Percentiles rank a stretch among this genome's conserved stretches.
Conservation (phyloP, 352 stramenopile species). For the Globisporangium perplexum region DNA sequence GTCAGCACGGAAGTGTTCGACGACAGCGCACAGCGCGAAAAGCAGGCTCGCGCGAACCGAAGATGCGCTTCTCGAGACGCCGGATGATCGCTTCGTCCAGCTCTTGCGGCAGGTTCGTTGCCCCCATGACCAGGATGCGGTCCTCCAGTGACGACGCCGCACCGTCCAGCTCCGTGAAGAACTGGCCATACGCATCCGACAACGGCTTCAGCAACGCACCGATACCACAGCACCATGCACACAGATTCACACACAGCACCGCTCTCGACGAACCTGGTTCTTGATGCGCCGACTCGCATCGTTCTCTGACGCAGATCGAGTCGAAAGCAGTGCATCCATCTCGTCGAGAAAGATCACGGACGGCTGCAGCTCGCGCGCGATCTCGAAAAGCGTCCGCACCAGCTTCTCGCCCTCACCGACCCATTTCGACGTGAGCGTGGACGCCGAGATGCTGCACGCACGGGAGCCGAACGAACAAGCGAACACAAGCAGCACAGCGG, state of each 20-base stretch:
- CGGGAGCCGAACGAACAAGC: not conserved
- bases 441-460: constrained; percentile 72
- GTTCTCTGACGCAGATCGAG: constrained; percentile 71
- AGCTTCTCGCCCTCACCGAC: constrained; percentile 93
- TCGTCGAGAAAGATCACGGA: constrained; percentile 90
- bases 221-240: not conserved
- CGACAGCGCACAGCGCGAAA: not conserved
- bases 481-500: not conserved
- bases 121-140: constrained; percentile 84
- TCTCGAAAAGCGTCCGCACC: constrained; percentile 90
- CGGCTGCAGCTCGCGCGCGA: constrained; percentile 81
- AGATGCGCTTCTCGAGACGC: constrained; percentile 85
- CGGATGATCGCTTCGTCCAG: constrained; percentile 86
- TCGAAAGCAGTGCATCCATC: constrained; percentile 81
- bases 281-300: constrained; percentile 86
- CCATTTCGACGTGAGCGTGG: constrained; percentile 88
- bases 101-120: constrained; percentile 83
- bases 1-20: not conserved
- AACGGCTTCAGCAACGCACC: not conserved
- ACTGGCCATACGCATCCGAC: constrained; percentile 25
- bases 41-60: constrained; percentile 32
- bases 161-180: constrained; percentile 86
- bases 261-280: constrained; percentile 56
- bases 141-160: constrained; percentile 64
- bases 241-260: too few species aligned